Evolutionary conservation across 306 rosid species (phyloP).

Genomic region (Rosa multiflora): DNA sequence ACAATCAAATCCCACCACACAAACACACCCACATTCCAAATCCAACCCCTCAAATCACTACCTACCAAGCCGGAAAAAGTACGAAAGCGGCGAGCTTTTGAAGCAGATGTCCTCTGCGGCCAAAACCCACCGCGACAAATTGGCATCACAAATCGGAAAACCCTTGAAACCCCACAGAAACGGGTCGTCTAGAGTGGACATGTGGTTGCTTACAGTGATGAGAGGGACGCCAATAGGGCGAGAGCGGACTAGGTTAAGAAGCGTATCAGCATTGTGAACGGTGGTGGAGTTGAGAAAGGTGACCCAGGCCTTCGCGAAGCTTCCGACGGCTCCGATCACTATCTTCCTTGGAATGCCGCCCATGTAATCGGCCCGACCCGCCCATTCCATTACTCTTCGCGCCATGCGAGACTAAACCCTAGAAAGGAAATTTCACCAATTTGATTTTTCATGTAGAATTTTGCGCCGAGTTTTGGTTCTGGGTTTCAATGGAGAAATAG

Average conservation of each 20-base stretch:
- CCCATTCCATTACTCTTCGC: slow-evolving; percentile 75
- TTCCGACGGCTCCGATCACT: slow-evolving; percentile 57
- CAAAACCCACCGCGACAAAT: slow-evolving; percentile 69
- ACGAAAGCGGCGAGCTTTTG: slow-evolving; percentile 47
- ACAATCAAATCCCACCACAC: slow-evolving; percentile 10
- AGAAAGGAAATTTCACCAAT: not conserved
- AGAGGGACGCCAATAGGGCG: slow-evolving; percentile 84
- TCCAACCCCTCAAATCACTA: not conserved
- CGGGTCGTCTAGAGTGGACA: slow-evolving; percentile 97
- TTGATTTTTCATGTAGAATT: too few relatives aligned
- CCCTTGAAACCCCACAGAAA: slow-evolving; percentile 84
- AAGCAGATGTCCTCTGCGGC: slow-evolving; percentile 93
- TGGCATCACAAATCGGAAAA: slow-evolving; percentile 55
- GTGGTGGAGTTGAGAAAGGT: slow-evolving; percentile 60
- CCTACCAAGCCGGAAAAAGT: slow-evolving; percentile 72
- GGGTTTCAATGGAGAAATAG: too few relatives aligned
- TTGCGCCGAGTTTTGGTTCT: too few relatives aligned
- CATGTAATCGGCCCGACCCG: slow-evolving; percentile 49
- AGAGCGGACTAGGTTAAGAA: slow-evolving; percentile 58
- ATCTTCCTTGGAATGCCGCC: slow-evolving; percentile 64
- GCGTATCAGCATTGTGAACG: slow-evolving; percentile 76
- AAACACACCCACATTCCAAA: not conserved
- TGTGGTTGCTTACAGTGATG: slow-evolving; percentile 88
- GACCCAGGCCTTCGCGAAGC: slow-evolving; percentile 59
- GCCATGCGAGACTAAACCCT: slow-evolving; percentile 32